Conservation (phyloP, 2,329 filamentous ascomycete species). For the Mollisia scopiformis region DNA sequence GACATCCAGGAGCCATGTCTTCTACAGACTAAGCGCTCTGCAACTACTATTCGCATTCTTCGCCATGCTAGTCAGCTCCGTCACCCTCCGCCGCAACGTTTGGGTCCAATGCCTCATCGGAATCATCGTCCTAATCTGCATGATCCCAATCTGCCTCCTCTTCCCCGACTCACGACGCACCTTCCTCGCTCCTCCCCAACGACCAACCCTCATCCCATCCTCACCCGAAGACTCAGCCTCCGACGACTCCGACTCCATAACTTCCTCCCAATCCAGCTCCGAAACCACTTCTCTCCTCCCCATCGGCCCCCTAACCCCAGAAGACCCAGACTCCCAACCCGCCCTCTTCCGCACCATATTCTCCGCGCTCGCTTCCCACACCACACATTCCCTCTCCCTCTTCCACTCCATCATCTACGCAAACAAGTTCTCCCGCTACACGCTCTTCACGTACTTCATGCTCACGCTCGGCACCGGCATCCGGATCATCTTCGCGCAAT, state of each 20-base stretch:
- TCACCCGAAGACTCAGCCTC: background rate
- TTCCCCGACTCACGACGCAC: slow-evolving; percentile 2
- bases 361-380: slow-evolving; percentile 6
- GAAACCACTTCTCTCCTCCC: slow-evolving; percentile 12
- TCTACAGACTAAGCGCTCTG: slow-evolving; percentile 17
- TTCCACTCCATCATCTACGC: slow-evolving; percentile 12
- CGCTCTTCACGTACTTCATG: slow-evolving; percentile 18
- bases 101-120: slow-evolving; percentile 20
- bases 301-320: background rate
- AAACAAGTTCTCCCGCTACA: slow-evolving; percentile 6
- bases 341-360: slow-evolving; percentile 10
- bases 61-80: slow-evolving; percentile 15
- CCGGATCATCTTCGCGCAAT: slow-evolving; percentile 18
- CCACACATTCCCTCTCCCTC: slow-evolving; percentile 7
- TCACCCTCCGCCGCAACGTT: slow-evolving; percentile 21
- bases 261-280: background rate
- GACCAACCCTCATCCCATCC: background rate
- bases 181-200: background rate
- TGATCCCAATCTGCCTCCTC: slow-evolving; percentile 16
- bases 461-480: slow-evolving; percentile 10
- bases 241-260: background rate
- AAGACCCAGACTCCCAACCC: background rate
- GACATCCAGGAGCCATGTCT: slow-evolving; percentile 15
- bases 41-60: slow-evolving; percentile 15
- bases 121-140: slow-evolving; percentile 1